phyloP scores from a whole-genome alignment of 305 asterid genomes.

The Fraxinus velutina region DNA sequence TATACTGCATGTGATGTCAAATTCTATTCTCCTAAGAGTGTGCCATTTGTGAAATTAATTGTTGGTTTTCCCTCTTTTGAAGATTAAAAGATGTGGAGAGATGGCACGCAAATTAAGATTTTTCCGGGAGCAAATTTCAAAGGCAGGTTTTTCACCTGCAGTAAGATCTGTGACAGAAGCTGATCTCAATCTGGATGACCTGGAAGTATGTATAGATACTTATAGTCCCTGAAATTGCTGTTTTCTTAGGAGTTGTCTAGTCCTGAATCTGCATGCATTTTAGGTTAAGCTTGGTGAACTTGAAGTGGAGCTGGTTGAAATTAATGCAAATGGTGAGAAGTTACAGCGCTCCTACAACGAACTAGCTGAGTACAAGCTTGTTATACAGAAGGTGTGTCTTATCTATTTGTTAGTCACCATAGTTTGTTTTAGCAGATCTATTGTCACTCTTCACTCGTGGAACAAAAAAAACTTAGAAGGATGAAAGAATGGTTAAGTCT shows the following conservation, averaged over 20 bases:
- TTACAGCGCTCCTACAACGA: constrained; percentile 86
- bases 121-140: constrained; percentile 83
- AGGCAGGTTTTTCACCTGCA: constrained; percentile 68
- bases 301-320: constrained; percentile 91
- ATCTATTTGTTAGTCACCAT: neutral
- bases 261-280: constrained; percentile 22
- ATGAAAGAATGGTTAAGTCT: neutral
- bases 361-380: constrained; percentile 87
- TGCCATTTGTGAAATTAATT: constrained; percentile 12
- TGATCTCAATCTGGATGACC: constrained; percentile 63
- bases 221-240: constrained; percentile 3
- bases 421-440: neutral
- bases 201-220: constrained; percentile 60
- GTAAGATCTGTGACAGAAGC: constrained; percentile 38
- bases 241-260: constrained; percentile 10
- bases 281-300: constrained; percentile 93
- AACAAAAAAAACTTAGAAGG: neutral
- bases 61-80: constrained; percentile 22
- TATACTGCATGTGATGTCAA: neutral
- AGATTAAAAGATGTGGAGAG: constrained; percentile 97
- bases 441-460: neutral
- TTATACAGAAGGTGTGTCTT: constrained; percentile 63
- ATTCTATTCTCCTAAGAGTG: neutral
- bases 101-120: constrained; percentile 94
- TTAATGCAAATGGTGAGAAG: constrained; percentile 85